Evolutionary conservation across 2,329 filamentous ascomycete species (phyloP), one percentile per base, ranked within the genome.

Genomic region (Colletotrichum gigasporum): DNA sequence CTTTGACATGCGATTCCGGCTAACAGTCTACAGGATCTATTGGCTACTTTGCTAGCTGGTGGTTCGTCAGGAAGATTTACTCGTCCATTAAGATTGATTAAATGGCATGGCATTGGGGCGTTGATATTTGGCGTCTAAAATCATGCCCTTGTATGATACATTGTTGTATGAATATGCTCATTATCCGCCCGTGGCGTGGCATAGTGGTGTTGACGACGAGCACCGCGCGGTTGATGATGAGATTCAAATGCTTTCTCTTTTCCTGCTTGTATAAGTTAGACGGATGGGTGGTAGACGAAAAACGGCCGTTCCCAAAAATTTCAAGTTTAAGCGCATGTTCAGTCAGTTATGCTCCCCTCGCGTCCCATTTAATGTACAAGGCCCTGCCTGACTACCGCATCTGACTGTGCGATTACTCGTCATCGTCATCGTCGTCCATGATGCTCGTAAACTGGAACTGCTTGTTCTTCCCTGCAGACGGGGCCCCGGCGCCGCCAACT

Each of bases 1-100:
- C 12, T 4, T 18, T n/a, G n/a, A 9, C 5, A 5, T 44, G 20
- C 18, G 4, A 28, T 2, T 45, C 16, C 7, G 2, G 16, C 44
- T 55, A 34, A 56, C 30, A 11, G 16, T 26, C 55, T 61, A 3
- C 68, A 97, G 96, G 95, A 30, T 92, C 95, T 1, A 98, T 99
- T 75, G 96, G 96, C 58, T 97, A 96, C 82, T 93, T 97, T 71
- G 89, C 96, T 8, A 96, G 93, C 76, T 98, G 94, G 93, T 87
- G 91, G 75, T 99, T 99, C 75, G 91, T 97, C 55, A 88, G 92
- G 70, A 95, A 92, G 77, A 99, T 99, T 66, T 99, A 99, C 78
- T 83, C 89, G 22, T 97, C 94, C n/a, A 97, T 99, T 82, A 99
- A 99, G 84, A 94, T 99, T 69, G 96, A 99, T 76, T 99, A 81